Percentiles rank a stretch among this genome's conserved stretches.
Evolutionary conservation across 1,139 yeast genomes (phyloP).

Genomic region (Yamadazyma taylorii): DNA sequence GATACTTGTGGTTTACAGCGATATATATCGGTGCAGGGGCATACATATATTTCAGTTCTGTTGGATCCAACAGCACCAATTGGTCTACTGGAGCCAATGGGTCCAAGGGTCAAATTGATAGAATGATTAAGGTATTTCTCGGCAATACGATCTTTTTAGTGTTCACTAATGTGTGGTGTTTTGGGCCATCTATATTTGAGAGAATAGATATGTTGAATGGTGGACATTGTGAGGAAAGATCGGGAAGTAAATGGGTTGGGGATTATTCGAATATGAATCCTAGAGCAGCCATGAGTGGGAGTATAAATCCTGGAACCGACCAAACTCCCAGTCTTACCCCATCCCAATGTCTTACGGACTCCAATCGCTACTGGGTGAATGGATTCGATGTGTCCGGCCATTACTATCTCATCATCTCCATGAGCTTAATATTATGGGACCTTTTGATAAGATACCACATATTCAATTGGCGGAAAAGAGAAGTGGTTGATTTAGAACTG

Average conservation of each 20-base stretch:
- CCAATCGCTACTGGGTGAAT: slow-evolving; percentile 47
- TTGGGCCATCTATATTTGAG: slow-evolving; percentile 48
- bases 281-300: too few relatives aligned
- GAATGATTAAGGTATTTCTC: slow-evolving; percentile 17
- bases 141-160: slow-evolving; percentile 19
- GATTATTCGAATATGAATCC: too few relatives aligned
- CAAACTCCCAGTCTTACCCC: slow-evolving; percentile 1
- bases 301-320: background rate
- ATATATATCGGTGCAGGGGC: slow-evolving; percentile 11
- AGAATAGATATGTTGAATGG: slow-evolving; percentile 40
- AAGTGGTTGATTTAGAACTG: slow-evolving; percentile 8
- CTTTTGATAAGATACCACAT: slow-evolving; percentile 22
- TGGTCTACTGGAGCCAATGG: too few relatives aligned
- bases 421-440: slow-evolving; percentile 44
- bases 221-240: slow-evolving; percentile 40
- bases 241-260: too few relatives aligned
- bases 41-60: too few relatives aligned
- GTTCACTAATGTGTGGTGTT: slow-evolving; percentile 40
- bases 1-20: slow-evolving; percentile 32
- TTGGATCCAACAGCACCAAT: too few relatives aligned
- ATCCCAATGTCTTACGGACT: slow-evolving; percentile 12
- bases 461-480: slow-evolving; percentile 11
- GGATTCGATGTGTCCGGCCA: slow-evolving; percentile 71
- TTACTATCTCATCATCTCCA: slow-evolving; percentile 51
- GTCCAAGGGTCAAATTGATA: slow-evolving; percentile 3